Conservation (phyloP, 805 yeast genomes). For the Saccharomycopsis sp. region DNA sequence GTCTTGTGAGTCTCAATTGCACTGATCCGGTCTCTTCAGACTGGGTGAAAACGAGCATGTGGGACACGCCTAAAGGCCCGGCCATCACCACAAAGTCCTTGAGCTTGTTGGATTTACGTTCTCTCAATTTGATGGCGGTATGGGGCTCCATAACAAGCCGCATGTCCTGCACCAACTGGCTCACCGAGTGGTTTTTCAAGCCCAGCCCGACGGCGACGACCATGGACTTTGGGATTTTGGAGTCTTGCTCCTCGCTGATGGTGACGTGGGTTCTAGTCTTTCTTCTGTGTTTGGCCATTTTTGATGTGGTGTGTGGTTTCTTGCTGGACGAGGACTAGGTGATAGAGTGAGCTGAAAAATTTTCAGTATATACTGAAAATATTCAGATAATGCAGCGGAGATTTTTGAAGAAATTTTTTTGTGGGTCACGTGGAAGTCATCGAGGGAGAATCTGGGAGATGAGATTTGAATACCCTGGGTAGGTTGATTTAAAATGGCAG, state of each 20-base stretch:
- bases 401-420: no score
- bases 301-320: constrained; percentile 3
- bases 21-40: constrained; percentile 70
- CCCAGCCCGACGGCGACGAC: constrained; percentile 80
- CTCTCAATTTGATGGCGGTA: constrained; percentile 83
- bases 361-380: no score
- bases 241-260: constrained; percentile 54
- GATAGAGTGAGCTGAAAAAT: not conserved
- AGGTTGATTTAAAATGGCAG: no score
- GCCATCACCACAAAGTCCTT: constrained; percentile 98
- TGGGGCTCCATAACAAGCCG: constrained; percentile 93
- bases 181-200: constrained; percentile 69
- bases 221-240: constrained; percentile 86
- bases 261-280: constrained; percentile 85
- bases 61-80: constrained; percentile 91
- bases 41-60: constrained; percentile 81
- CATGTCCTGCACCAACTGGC: constrained; percentile 81
- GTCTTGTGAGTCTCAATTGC: constrained; percentile 72
- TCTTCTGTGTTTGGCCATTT: constrained; percentile 47
- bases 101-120: constrained; percentile 78
- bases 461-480: no score
- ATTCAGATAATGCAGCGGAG: no score
- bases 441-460: no score
- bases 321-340: not conserved
- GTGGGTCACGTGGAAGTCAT: no score